Evolutionary conservation across 208 protist species (phyloP).

Genomic region (Leishmania amazonensis): DNA sequence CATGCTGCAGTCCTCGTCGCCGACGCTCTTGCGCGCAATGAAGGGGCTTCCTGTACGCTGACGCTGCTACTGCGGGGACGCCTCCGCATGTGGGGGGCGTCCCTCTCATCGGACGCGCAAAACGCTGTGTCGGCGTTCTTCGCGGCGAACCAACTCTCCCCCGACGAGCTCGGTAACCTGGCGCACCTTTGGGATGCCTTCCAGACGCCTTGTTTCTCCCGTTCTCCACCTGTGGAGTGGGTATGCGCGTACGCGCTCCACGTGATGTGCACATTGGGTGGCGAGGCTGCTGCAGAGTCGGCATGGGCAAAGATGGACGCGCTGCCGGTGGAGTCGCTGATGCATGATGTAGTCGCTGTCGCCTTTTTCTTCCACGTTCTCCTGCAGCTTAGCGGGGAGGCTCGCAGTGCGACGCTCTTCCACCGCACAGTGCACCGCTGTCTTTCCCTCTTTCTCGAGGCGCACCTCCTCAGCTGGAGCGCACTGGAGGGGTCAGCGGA

Average conservation of each 20-base stretch:
- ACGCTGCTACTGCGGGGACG: slow-evolving; percentile 33
- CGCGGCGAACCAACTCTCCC: slow-evolving; percentile 12
- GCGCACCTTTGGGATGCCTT: slow-evolving; percentile 14
- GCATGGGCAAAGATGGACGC: slow-evolving; percentile 7
- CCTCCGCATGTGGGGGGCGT: slow-evolving; percentile 13
- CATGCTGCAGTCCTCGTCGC: slow-evolving; percentile 22
- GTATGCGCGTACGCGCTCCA: slow-evolving; percentile 18
- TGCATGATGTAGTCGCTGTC: slow-evolving; percentile 14
- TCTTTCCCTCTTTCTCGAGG: slow-evolving; percentile 47
- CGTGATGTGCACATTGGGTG: not conserved
- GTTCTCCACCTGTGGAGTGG: slow-evolving; percentile 27
- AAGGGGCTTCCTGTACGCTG: slow-evolving; percentile 28
- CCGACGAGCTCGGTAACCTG: slow-evolving; percentile 30
- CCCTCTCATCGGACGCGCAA: not conserved
- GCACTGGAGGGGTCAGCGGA: slow-evolving; percentile 58
- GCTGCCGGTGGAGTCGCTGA: slow-evolving; percentile 28
- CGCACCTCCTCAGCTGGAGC: slow-evolving; percentile 61
- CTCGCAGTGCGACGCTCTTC: slow-evolving; percentile 28
- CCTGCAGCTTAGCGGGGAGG: slow-evolving; percentile 24
- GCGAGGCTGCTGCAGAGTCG: not conserved
- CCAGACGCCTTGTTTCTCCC: slow-evolving; percentile 5
- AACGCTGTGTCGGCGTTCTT: slow-evolving; percentile 9
- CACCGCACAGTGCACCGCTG: slow-evolving; percentile 33
- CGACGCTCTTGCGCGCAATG: slow-evolving; percentile 17
- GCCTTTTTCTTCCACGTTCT: slow-evolving; percentile 21